Evolutionary conservation across 2,329 filamentous ascomycete genomes (phyloP).

Genomic region (Penicillium sp.): DNA sequence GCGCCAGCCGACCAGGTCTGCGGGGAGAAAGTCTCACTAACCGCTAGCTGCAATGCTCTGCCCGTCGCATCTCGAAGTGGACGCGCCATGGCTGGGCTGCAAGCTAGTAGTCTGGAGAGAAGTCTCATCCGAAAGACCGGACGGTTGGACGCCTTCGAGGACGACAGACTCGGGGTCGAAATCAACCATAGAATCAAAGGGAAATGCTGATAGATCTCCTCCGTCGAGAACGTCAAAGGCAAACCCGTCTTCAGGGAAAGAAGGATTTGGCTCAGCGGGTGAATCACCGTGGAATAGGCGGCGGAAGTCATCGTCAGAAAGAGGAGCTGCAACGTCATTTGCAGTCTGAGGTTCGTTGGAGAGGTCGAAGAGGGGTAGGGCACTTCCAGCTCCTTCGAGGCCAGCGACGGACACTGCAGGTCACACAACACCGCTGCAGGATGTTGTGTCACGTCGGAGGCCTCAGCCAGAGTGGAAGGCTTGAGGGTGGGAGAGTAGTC

Average conservation of each 20-base stretch:
- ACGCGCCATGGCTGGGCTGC: constrained; percentile 55
- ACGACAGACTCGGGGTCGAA: constrained; percentile 51
- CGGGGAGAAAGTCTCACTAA: constrained; percentile 42
- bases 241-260: constrained; percentile 73
- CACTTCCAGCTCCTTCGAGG: constrained; percentile 49
- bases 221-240: constrained; percentile 64
- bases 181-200: constrained; percentile 56
- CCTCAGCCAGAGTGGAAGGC: constrained; percentile 49
- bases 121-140: constrained; percentile 50
- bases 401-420: constrained; percentile 98
- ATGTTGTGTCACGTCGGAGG: constrained; percentile 98
- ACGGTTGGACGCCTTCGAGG: constrained; percentile 44
- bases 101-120: constrained; percentile 50
- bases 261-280: constrained; percentile 69
- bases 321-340: constrained; percentile 62
- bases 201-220: constrained; percentile 50
- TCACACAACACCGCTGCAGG: constrained; percentile 99
- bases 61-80: constrained; percentile 53
- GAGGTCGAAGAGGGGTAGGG: constrained; percentile 42
- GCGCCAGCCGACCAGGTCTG: constrained; percentile 34
- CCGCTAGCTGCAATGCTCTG: constrained; percentile 52
- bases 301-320: constrained; percentile 67
- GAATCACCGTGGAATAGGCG: constrained; percentile 60
- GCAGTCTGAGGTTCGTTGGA: constrained; percentile 49
- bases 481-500: constrained; percentile 41